Conservation (phyloP, 306 rosid genomes). For the Acacia confusa region DNA sequence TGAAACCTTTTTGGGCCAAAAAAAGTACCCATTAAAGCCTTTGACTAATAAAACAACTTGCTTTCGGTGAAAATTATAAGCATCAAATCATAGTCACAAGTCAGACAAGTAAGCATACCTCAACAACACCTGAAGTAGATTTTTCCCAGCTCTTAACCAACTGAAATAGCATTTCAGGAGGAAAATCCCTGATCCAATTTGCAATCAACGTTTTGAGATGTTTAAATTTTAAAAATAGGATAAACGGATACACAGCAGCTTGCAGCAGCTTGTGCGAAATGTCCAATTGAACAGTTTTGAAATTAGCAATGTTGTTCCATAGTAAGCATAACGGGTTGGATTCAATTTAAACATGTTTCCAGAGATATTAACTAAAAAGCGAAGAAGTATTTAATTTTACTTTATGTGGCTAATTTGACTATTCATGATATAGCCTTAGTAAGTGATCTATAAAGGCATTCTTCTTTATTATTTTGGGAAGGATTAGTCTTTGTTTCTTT, state of each 20-base stretch:
- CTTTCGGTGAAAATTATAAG: neutral
- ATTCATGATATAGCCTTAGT: neutral
- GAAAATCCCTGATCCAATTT: conserved; percentile 71
- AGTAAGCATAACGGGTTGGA: conserved; percentile 2
- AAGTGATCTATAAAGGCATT: conserved; percentile 8
- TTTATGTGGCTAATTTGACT: neutral
- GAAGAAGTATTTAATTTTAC: conserved; percentile 17
- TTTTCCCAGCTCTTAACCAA: conserved; percentile 75
- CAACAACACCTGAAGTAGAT: conserved; percentile 51
- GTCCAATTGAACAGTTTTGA: conserved; percentile 2
- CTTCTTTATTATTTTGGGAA: neutral
- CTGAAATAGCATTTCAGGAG: conserved; percentile 52
- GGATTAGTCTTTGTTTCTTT: conserved; percentile 14
- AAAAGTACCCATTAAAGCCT: neutral
- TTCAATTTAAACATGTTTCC: conserved; percentile 8
- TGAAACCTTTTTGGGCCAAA: neutral
- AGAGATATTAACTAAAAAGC: neutral
- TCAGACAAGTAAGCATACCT: conserved; percentile 54
- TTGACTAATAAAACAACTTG: neutral
- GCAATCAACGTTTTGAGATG: conserved; percentile 25
- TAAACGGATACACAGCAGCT: no score
- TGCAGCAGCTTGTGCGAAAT: neutral
- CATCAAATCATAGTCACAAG: conserved; percentile 24
- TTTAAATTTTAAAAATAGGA: conserved; percentile 8
- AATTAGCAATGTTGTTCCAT: neutral